Evolutionary conservation across 2,329 filamentous ascomycete species (phyloP), one percentile per base, ranked within the genome.

Genomic region (Xylariaceae sp.): DNA sequence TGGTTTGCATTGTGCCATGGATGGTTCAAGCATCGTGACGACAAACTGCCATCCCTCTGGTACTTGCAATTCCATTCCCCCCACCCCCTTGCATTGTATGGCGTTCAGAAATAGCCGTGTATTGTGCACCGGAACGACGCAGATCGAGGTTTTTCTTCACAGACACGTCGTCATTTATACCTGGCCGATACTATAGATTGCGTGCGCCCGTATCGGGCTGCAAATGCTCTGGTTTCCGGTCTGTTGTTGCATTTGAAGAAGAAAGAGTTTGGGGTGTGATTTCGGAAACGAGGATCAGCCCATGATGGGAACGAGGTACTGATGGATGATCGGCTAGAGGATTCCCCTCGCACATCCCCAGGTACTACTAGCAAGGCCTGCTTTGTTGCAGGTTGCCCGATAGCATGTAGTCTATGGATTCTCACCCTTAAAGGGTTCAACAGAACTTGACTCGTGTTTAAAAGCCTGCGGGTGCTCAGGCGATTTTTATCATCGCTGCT

Each of bases 21-120:
- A 59, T 57, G 50, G 11, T n/a, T 18, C 23, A 15, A 13, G 52
- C 23, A 57, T 53, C 48, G 10, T 10, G 11, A 3, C 7, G 42
- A 51, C 55, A 44, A 35, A 9, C 17, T 11, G 23, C 55, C 58
- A 57, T 52, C 37, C 35, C 37, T 15, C 51, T 51, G 57, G 61
- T 65, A 57, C 51, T 52, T 72, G 71, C 72, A 71, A 64, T 65
- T 71, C 71, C 70, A 65, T 61, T 62, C 64, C 70, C 65, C 58
- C 54, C 60, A 65, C 66, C 68, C 11, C 8, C 37, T 8, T 78
- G 81, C 81, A 83, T 84, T 80, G 81, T 82, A 83, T 68, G 82
- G 82, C 82, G 82, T 84, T 83, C 56, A 63, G 68, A 68, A 68
- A 66, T 47, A 66, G 68, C 68, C 52, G 65, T 59, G 68, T 64